phyloP scores from a whole-genome alignment of 306 rosid genomes.

The Acacia confusa region DNA sequence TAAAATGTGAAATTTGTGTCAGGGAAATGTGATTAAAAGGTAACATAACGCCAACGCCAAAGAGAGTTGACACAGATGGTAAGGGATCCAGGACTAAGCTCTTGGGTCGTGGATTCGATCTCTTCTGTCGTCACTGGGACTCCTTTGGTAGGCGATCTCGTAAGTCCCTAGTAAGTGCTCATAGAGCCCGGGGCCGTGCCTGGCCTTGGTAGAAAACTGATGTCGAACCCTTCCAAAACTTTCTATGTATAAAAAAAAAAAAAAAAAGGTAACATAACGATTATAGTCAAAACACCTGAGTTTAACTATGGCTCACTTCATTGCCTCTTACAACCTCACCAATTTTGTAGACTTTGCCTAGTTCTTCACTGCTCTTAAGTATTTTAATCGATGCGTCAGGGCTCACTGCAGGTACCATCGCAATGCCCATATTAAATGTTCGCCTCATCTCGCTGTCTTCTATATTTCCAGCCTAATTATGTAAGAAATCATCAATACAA shows the following conservation, averaged over 20 bases:
- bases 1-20: not conserved
- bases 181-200: no score
- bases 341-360: slow-evolving; percentile 39
- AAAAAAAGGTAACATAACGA: not conserved
- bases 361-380: slow-evolving; percentile 36
- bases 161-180: no score
- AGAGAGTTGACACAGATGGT: no score
- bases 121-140: no score
- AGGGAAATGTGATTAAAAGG: not conserved
- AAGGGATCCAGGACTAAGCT: no score
- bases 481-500: not conserved
- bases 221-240: no score
- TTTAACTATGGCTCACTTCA: slow-evolving; percentile 47
- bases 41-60: not conserved
- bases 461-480: slow-evolving; percentile 50
- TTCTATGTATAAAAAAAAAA: no score
- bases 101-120: no score
- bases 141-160: no score
- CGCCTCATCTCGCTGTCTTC: slow-evolving; percentile 65
- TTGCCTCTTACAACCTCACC: slow-evolving; percentile 55
- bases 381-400: slow-evolving; percentile 42
- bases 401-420: slow-evolving; percentile 67
- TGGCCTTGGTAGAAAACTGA: no score
- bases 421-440: slow-evolving; percentile 69
- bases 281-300: not conserved